Percentiles rank a stretch among this genome's conserved stretches.
Evolutionary conservation across 352 stramenopile genomes (phyloP).

Genomic region (Phytophthora parvispora): DNA sequence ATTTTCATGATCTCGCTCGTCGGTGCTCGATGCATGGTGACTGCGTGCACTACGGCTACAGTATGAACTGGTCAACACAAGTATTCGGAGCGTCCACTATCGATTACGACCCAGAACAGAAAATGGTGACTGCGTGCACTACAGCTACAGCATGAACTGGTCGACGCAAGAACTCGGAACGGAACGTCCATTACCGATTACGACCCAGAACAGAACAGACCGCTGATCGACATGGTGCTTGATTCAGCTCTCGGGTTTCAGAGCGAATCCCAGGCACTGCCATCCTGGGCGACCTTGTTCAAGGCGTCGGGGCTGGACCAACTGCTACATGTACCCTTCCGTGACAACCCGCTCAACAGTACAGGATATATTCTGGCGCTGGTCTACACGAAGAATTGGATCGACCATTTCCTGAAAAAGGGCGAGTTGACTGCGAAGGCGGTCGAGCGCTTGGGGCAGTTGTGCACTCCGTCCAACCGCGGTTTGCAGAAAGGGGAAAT

Average conservation of each 20-base stretch:
- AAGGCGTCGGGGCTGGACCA: slow-evolving; percentile 20
- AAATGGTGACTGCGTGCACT: slow-evolving; percentile 34
- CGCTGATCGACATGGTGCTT: neutral
- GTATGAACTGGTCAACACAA: slow-evolving; percentile 39
- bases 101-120: neutral
- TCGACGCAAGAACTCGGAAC: slow-evolving; percentile 24
- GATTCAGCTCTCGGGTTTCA: slow-evolving; percentile 20
- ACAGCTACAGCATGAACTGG: slow-evolving; percentile 34
- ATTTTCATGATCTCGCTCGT: slow-evolving; percentile 40
- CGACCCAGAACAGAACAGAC: neutral
- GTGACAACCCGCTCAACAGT: slow-evolving; percentile 18
- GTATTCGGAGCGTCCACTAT: slow-evolving; percentile 11
- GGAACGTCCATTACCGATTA: neutral
- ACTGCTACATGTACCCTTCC: slow-evolving; percentile 25
- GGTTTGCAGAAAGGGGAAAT: slow-evolving; percentile 25
- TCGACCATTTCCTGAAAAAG: slow-evolving; percentile 28
- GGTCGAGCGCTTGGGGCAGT: neutral
- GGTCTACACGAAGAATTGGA: slow-evolving; percentile 21
- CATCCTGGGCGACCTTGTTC: neutral
- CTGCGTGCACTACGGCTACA: slow-evolving; percentile 25
- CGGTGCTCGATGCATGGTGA: slow-evolving; percentile 26
- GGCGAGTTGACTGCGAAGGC: neutral
- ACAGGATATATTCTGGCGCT: slow-evolving; percentile 19
- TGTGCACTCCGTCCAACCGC: slow-evolving; percentile 13
- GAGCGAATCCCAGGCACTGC: neutral